Evolutionary conservation across 306 rosid genomes (phyloP).

Genomic region (Lablab purpureus): DNA sequence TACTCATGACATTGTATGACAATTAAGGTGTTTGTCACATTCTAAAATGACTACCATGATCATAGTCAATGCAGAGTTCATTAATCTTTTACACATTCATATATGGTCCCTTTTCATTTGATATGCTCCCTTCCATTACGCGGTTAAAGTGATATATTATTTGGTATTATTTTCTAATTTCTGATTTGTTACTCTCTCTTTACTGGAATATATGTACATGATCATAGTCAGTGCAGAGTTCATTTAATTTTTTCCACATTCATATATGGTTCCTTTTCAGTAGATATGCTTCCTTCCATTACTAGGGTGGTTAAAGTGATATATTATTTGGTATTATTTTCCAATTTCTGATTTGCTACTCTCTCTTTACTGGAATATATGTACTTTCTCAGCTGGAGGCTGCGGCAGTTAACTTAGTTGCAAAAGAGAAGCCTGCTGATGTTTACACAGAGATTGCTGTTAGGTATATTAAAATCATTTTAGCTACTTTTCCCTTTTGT

Average conservation of each 20-base stretch:
- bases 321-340: slow-evolving; percentile 9
- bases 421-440: slow-evolving; percentile 83
- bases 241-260: not conserved
- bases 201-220: slow-evolving; percentile 39
- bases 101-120: not conserved
- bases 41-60: not conserved
- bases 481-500: not conserved
- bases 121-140: not conserved
- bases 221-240: not conserved
- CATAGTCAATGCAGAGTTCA: not conserved
- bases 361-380: slow-evolving; percentile 43
- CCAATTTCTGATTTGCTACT: slow-evolving; percentile 35
- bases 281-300: not conserved
- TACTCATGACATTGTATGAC: not conserved
- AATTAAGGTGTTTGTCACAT: not conserved
- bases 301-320: not conserved
- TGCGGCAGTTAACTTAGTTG: slow-evolving; percentile 87
- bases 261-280: not conserved
- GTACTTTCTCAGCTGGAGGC: slow-evolving; percentile 72
- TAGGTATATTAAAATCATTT: slow-evolving; percentile 56
- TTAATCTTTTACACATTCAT: not conserved
- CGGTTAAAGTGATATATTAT: slow-evolving; percentile 1
- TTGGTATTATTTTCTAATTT: slow-evolving; percentile 18
- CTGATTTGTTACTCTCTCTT: slow-evolving; percentile 40
- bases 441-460: slow-evolving; percentile 87